Conservation (phyloP, 2,329 filamentous ascomycete species). For the Nectriaceae sp. region DNA sequence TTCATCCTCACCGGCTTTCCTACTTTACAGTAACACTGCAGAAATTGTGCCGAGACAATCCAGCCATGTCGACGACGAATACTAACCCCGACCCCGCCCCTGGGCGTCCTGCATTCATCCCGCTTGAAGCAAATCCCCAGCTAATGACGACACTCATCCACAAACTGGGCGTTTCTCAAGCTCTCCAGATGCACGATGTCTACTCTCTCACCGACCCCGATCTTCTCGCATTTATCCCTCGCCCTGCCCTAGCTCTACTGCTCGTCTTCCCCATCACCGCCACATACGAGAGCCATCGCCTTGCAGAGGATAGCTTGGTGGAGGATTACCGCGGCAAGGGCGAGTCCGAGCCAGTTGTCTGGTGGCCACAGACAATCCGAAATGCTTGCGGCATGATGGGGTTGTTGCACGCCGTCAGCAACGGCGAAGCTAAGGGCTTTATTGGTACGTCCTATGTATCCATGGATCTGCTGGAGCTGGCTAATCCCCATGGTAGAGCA, state of each 20-base stretch:
- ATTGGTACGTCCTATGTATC: conserved; percentile 50
- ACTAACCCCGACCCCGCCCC: conserved; percentile 43
- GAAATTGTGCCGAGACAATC: not conserved
- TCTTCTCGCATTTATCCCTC: conserved; percentile 82
- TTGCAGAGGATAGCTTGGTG: conserved; percentile 68
- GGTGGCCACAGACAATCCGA: conserved; percentile 94
- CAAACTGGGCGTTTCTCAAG: conserved; percentile 78
- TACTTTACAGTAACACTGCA: not conserved
- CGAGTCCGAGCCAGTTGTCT: conserved; percentile 73
- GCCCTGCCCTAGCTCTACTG: conserved; percentile 83
- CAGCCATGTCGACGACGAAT: conserved; percentile 34
- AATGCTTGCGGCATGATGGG: conserved; percentile 94
- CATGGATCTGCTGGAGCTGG: not conserved
- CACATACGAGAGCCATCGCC: conserved; percentile 75
- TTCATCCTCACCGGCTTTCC: not conserved
- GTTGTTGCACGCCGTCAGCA: conserved; percentile 77
- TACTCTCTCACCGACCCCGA: conserved; percentile 86
- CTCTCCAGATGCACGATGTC: conserved; percentile 83
- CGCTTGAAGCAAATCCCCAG: conserved; percentile 76
- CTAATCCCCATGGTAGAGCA: conserved; percentile 36
- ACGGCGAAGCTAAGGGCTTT: conserved; percentile 68
- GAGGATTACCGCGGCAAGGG: conserved; percentile 70
- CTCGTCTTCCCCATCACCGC: conserved; percentile 87
- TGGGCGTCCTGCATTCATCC: conserved; percentile 53
- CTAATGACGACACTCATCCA: conserved; percentile 84